Conservation (phyloP, 163 green algal genomes). For the Scenedesmus sp. region DNA sequence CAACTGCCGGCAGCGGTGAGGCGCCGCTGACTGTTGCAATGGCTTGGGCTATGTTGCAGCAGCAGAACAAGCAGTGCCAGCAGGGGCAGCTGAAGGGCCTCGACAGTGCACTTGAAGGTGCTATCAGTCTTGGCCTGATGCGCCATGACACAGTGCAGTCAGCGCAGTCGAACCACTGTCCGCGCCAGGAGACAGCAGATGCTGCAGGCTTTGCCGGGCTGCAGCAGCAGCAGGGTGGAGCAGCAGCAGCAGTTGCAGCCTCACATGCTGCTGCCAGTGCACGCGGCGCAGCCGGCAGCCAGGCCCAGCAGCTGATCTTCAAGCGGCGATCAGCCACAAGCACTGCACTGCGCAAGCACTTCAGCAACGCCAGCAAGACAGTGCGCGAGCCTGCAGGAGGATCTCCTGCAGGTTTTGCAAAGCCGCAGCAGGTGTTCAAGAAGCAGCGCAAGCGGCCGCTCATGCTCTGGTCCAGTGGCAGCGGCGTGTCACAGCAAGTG, state of each 20-base stretch:
- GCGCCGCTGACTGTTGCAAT: not conserved
- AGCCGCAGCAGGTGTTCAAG: slow-evolving; percentile 49
- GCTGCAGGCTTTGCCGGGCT: not conserved
- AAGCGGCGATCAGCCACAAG: slow-evolving; percentile 6
- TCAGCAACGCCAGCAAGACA: slow-evolving; percentile 8
- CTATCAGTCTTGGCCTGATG: not conserved
- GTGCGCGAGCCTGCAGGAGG: not conserved
- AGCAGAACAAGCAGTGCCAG: slow-evolving; percentile 16
- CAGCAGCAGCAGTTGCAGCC: slow-evolving; percentile 1
- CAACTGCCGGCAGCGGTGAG: not conserved
- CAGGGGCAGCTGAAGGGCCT: not conserved
- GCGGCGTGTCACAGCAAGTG: slow-evolving; percentile 14
- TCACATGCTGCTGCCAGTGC: not conserved
- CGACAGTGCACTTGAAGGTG: not conserved
- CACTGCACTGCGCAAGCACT: slow-evolving; percentile 36
- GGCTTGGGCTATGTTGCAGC: slow-evolving; percentile 9
- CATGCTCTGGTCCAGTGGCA: slow-evolving; percentile 39
- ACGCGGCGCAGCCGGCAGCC: not conserved
- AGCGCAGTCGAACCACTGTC: not conserved
- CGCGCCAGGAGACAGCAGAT: not conserved
- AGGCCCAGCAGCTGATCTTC: slow-evolving; percentile 33
- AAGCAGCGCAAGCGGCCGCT: slow-evolving; percentile 50
- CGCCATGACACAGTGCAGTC: slow-evolving; percentile 12
- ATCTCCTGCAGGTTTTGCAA: not conserved
- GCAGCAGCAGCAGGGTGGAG: slow-evolving; percentile 17